Conservation (phyloP, 2,329 filamentous ascomycete genomes). For the Exophiala mesophila region DNA sequence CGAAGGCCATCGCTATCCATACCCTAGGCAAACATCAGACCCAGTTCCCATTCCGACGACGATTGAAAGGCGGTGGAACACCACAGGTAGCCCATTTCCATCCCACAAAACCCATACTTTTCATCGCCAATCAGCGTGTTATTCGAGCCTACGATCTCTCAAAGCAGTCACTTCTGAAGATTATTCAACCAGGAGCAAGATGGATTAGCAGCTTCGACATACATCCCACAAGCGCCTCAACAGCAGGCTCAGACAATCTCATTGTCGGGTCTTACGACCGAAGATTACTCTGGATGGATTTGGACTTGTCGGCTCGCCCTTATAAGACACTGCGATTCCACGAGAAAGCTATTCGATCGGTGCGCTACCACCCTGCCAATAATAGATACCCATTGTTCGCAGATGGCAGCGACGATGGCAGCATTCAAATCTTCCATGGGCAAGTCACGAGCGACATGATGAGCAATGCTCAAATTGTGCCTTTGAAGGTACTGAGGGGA, state of each 20-base stretch:
- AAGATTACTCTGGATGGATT: constrained; percentile 90
- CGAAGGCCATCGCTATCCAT: constrained; percentile 78
- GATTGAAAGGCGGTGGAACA: constrained; percentile 64
- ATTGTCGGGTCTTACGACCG: constrained; percentile 94
- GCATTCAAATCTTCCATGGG: constrained; percentile 92
- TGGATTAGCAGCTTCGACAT: constrained; percentile 95
- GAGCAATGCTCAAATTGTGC: constrained; percentile 94
- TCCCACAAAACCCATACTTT: constrained; percentile 85
- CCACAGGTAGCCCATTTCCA: constrained; percentile 92
- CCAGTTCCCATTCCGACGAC: constrained; percentile 82
- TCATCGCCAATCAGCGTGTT: constrained; percentile 89
- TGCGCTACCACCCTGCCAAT: constrained; percentile 72
- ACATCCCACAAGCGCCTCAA: constrained; percentile 77
- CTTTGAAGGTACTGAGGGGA: constrained; percentile 86
- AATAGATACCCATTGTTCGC: constrained; percentile 79
- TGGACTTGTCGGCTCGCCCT: constrained; percentile 82
- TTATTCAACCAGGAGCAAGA: constrained; percentile 84
- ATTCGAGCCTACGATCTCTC: constrained; percentile 93
- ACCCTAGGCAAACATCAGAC: constrained; percentile 92
- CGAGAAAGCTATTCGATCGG: constrained; percentile 80
- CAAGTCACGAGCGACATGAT: constrained; percentile 92
- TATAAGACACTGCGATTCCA: constrained; percentile 98
- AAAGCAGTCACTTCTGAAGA: constrained; percentile 85
- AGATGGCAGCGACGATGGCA: constrained; percentile 91
- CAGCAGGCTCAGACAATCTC: constrained; percentile 86